Base-by-base conservation (phyloP, 441 rosid species). In the Gossypium davidsonii region DNA sequence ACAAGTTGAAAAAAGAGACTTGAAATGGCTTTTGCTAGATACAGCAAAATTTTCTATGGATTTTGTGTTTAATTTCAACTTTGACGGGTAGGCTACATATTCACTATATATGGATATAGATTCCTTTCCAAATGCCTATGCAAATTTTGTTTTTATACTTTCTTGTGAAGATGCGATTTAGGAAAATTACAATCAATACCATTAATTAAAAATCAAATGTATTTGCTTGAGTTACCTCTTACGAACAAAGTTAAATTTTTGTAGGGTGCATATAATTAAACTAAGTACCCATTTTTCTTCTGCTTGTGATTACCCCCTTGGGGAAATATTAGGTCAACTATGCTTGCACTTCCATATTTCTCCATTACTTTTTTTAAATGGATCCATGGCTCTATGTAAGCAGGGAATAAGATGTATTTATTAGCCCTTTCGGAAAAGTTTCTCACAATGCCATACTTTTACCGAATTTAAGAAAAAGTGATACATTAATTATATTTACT, bases 121-220 rank as follows among this genome's bases (percentile, higher is more conserved):
- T 69, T 69, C 72, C 61, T 52, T 26, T 42, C 7, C 23, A 11
- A 70, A 55, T 55, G 73, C 14, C 49, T 11, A 21, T 18, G 14
- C 3, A 69, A 34, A 6, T 17, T 53, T 46, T 66, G n/a, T 34
- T 34, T 34, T 34, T 2, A 25, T 23, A 31, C 23, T 39, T 55
- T 70, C 28, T 37, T 62, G 63, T 56, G 64, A 56, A 37, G 64
- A 70, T 34, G 52, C 42, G 10, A 31, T 28, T 69, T 28, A 18
- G 51, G 73, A 15, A 69, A 69, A 25, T 53, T 52, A 53, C 31
- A 69, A 53, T 53, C 18, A 31, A 69, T 31, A 37, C 46, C 37
- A 10, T 18, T 69, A 15, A 31, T 69, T 39, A 25, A 3, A 69
- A 69, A 28, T 2, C 20, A 34, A 15, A 34, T 62, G 15, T n/a